Conservation (phyloP, 306 rosid genomes). For the Cajanus cajan region DNA sequence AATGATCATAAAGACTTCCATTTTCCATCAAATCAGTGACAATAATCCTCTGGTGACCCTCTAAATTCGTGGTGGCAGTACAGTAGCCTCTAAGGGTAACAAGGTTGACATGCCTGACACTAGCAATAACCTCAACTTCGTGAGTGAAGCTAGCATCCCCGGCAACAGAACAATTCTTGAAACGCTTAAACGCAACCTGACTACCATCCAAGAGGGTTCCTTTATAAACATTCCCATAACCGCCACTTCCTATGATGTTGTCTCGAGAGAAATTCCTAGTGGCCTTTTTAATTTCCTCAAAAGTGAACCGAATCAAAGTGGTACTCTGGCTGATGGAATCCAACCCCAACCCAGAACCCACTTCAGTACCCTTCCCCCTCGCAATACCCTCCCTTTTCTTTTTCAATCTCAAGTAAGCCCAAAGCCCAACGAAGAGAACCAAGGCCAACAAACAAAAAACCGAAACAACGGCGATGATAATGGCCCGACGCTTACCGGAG, state of each 20-base stretch:
- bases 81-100: constrained; percentile 88
- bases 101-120: constrained; percentile 88
- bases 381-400: neutral
- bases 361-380: constrained; percentile 14
- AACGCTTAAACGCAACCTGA: constrained; percentile 86
- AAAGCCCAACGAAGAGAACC: constrained; percentile 35
- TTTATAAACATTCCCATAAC: constrained; percentile 91
- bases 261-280: constrained; percentile 78
- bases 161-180: constrained; percentile 87
- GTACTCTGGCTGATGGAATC: constrained; percentile 73
- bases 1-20: constrained; percentile 90
- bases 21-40: constrained; percentile 92
- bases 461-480: constrained; percentile 36
- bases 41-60: constrained; percentile 94
- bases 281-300: constrained; percentile 70
- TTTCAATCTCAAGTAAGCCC: constrained; percentile 36
- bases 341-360: constrained; percentile 42
- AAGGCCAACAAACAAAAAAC: constrained; percentile 40
- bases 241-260: constrained; percentile 77
- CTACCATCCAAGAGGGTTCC: constrained; percentile 66
- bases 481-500: constrained; percentile 10
- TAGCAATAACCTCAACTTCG: constrained; percentile 90
- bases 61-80: constrained; percentile 71
- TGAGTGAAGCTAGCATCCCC: constrained; percentile 82
- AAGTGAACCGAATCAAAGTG: constrained; percentile 63